Percentiles rank a stretch among this genome's conserved stretches.
Conservation (phyloP, 768 basidiomycete genomes). For the Pisolithus microcarpus region DNA sequence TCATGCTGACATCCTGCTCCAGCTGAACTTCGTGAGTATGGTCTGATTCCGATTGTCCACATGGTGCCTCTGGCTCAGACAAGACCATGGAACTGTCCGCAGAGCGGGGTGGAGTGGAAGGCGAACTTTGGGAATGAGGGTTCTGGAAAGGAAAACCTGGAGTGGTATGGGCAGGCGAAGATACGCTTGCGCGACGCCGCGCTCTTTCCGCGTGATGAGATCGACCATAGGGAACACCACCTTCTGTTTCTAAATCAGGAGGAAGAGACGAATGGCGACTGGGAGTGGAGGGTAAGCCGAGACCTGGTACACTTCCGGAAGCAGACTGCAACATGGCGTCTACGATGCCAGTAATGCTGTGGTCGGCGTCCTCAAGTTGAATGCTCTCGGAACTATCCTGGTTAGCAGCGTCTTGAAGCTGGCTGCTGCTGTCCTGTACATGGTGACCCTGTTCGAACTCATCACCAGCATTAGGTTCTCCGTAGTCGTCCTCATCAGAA, state of each 20-base stretch:
- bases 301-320: constrained; percentile 11
- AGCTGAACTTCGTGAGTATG: constrained; percentile 27
- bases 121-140: constrained; percentile 10
- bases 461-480: constrained; percentile 11
- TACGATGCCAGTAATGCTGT: constrained; percentile 64
- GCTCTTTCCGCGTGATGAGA: constrained; percentile 54
- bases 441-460: constrained; percentile 12
- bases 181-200: constrained; percentile 25
- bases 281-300: constrained; percentile 24
- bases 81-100: constrained; percentile 20
- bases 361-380: constrained; percentile 36
- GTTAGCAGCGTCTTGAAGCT: constrained; percentile 4
- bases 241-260: constrained; percentile 51
- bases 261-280: constrained; percentile 39
- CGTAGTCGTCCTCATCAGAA: constrained; percentile 28
- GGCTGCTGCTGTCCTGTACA: neutral
- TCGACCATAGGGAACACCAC: constrained; percentile 56
- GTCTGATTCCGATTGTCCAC: constrained; percentile 35
- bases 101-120: constrained; percentile 18
- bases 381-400: constrained; percentile 34
- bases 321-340: constrained; percentile 53
- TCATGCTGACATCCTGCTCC: constrained; percentile 36
- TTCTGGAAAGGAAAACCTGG: constrained; percentile 33
- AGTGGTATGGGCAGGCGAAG: constrained; percentile 23
- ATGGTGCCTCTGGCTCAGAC: constrained; percentile 14